Percentiles rank a stretch among this genome's conserved stretches.
Conservation (phyloP, 345 rosid species). For the Dipteronia sinensis region DNA sequence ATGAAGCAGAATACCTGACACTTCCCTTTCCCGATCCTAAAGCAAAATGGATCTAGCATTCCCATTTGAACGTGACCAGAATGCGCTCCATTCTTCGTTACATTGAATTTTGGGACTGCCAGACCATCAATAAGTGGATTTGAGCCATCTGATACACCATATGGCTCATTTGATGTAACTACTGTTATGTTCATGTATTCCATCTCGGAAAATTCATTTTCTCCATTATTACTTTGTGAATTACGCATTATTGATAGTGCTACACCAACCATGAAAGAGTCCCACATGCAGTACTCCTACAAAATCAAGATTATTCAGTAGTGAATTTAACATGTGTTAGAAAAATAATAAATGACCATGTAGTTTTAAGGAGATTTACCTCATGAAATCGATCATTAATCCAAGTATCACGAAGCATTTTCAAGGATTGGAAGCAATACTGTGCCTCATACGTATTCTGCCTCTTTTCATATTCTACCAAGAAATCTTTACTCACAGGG, state of each 20-base stretch:
- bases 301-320: constrained; percentile 2
- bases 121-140: constrained; percentile 72
- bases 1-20: constrained; percentile 57
- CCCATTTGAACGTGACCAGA: constrained; percentile 87
- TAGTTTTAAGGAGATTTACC: constrained; percentile 32
- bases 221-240: constrained; percentile 34
- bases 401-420: constrained; percentile 77
- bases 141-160: constrained; percentile 70
- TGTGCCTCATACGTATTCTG: constrained; percentile 82
- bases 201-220: constrained; percentile 85
- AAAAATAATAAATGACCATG: neutral
- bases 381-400: constrained; percentile 51
- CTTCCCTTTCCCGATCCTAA: constrained; percentile 44
- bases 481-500: constrained; percentile 59
- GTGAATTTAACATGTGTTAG: neutral
- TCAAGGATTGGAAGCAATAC: constrained; percentile 70
- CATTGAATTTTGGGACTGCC: constrained; percentile 57
- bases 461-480: constrained; percentile 52
- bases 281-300: constrained; percentile 94
- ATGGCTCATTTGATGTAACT: constrained; percentile 85
- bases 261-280: constrained; percentile 76
- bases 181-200: constrained; percentile 86
- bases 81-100: constrained; percentile 63
- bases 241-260: constrained; percentile 75
- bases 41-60: constrained; percentile 68